Conservation (phyloP, 2,329 filamentous ascomycete species). For the Sporothrix curviconia region DNA sequence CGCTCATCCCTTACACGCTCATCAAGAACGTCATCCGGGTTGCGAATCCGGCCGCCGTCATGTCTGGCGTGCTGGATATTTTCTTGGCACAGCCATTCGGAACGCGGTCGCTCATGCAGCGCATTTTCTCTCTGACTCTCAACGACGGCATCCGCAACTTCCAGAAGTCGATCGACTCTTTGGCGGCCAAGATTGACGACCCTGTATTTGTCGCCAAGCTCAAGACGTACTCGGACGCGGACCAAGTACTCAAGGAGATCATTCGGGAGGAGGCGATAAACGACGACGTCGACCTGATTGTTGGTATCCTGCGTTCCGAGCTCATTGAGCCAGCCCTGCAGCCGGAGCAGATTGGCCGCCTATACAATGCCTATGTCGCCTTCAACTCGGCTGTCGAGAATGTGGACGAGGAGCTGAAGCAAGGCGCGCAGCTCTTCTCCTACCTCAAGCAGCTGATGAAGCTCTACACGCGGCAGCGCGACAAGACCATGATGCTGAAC, state of each 20-base stretch:
- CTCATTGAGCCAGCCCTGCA: slow-evolving; percentile 64
- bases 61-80: slow-evolving; percentile 90
- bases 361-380: slow-evolving; percentile 92
- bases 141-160: slow-evolving; percentile 83
- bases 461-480: slow-evolving; percentile 79
- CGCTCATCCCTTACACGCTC: slow-evolving; percentile 83
- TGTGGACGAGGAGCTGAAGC: slow-evolving; percentile 77
- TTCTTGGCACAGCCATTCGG: slow-evolving; percentile 96
- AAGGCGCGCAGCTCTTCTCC: slow-evolving; percentile 87
- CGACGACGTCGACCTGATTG: slow-evolving; percentile 77
- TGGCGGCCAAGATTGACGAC: slow-evolving; percentile 75
- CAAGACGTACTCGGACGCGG: slow-evolving; percentile 67
- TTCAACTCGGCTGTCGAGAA: slow-evolving; percentile 95
- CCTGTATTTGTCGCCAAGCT: slow-evolving; percentile 73
- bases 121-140: slow-evolving; percentile 87
- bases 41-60: slow-evolving; percentile 91
- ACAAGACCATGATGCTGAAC: slow-evolving; percentile 95
- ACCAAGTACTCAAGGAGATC: slow-evolving; percentile 65
- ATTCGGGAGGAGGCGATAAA: slow-evolving; percentile 66
- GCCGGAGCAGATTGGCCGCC: slow-evolving; percentile 68
- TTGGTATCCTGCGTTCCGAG: slow-evolving; percentile 76
- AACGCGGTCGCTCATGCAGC: slow-evolving; percentile 79
- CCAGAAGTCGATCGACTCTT: slow-evolving; percentile 76
- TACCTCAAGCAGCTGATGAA: slow-evolving; percentile 93
- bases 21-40: slow-evolving; percentile 96